Evolutionary conservation across 2,329 filamentous ascomycete genomes (phyloP).

Genomic region (Talaromyces sp.): DNA sequence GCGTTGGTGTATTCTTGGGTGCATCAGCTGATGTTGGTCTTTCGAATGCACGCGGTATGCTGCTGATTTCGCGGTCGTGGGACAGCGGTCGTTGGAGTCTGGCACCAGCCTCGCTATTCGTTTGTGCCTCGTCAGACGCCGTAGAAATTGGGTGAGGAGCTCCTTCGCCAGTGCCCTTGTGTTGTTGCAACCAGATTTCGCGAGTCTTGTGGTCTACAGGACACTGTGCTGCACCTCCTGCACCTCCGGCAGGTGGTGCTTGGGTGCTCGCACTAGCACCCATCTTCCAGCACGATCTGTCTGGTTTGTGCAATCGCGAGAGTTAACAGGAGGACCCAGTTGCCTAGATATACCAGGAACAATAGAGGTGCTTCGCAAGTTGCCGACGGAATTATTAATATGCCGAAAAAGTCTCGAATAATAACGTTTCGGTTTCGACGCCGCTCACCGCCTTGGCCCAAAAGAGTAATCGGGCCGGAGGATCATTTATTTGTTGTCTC

Average conservation of each 20-base stretch:
- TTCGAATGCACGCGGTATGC: slow-evolving; percentile 63
- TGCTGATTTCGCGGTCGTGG: slow-evolving; percentile 67
- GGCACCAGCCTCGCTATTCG: slow-evolving; percentile 18
- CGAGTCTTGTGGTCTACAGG: slow-evolving; percentile 89
- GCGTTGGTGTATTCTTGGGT: slow-evolving; percentile 9
- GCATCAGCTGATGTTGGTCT: slow-evolving; percentile 15
- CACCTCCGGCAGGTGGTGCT: slow-evolving; percentile 9
- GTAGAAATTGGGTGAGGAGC: slow-evolving; percentile 29
- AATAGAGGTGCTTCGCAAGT: not conserved
- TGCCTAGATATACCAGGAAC: not conserved
- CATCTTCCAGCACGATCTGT: slow-evolving; percentile 19
- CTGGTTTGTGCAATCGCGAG: not conserved
- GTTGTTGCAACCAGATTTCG: slow-evolving; percentile 71
- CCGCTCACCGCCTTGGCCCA: not conserved
- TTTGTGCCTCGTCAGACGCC: slow-evolving; percentile 18
- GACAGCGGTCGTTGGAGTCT: slow-evolving; percentile 48
- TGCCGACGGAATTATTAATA: not conserved
- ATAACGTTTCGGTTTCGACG: not conserved
- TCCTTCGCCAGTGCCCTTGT: slow-evolving; percentile 28
- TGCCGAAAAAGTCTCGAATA: not conserved
- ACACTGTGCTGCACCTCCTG: slow-evolving; percentile 48
- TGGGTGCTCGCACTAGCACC: slow-evolving; percentile 34
- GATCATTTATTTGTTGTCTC: not conserved
- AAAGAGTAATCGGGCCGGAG: not conserved
- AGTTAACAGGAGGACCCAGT: not conserved